Evolutionary conservation across 352 stramenopile species (phyloP).

Genomic region (Globisporangium nodosum): DNA sequence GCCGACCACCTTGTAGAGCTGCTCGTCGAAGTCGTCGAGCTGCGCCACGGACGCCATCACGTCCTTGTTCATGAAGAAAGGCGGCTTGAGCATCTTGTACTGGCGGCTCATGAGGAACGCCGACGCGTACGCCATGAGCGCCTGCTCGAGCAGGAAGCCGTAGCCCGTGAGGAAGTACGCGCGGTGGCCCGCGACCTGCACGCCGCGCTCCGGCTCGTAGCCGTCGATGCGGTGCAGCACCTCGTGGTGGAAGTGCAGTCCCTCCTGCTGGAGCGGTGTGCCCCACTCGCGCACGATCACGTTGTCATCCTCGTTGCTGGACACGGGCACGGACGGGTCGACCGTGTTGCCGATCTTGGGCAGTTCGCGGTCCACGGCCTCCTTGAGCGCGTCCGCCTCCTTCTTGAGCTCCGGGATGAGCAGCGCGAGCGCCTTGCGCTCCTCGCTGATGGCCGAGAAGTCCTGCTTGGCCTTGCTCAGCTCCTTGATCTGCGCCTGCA

Average conservation of each 20-base stretch:
- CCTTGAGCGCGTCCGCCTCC: slow-evolving; percentile 72
- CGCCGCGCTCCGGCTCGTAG: slow-evolving; percentile 97
- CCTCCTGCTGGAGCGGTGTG: slow-evolving; percentile 55
- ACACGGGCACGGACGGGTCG: slow-evolving; percentile 93
- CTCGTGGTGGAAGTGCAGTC: slow-evolving; percentile 94
- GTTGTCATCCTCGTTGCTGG: slow-evolving; percentile 97
- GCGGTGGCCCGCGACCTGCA: slow-evolving; percentile 95
- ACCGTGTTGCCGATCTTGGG: slow-evolving; percentile 97
- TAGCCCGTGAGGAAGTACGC: slow-evolving; percentile 99
- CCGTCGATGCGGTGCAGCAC: slow-evolving; percentile 98
- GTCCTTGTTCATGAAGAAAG: slow-evolving; percentile 99
- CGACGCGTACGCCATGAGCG: slow-evolving; percentile 98
- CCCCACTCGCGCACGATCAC: slow-evolving; percentile 89
- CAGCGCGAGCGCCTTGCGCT: slow-evolving; percentile 73
- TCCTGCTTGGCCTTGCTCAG: slow-evolving; percentile 86
- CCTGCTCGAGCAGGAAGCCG: slow-evolving; percentile 98
- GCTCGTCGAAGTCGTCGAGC: slow-evolving; percentile 99
- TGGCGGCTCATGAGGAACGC: slow-evolving; percentile 93
- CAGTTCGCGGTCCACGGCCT: slow-evolving; percentile 70
- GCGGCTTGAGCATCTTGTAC: slow-evolving; percentile 98
- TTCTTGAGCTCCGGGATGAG: slow-evolving; percentile 71
- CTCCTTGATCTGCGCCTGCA: slow-evolving; percentile 86
- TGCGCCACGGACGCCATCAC: slow-evolving; percentile 97
- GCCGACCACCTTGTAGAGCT: slow-evolving; percentile 98
- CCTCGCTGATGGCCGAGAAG: slow-evolving; percentile 73